A percentile compares a stretch with the other conserved stretches of the same genome.
Evolutionary conservation across 495 filamentous ascomycete species (phyloP).

Genomic region (Lasiosphaeria hispida): DNA sequence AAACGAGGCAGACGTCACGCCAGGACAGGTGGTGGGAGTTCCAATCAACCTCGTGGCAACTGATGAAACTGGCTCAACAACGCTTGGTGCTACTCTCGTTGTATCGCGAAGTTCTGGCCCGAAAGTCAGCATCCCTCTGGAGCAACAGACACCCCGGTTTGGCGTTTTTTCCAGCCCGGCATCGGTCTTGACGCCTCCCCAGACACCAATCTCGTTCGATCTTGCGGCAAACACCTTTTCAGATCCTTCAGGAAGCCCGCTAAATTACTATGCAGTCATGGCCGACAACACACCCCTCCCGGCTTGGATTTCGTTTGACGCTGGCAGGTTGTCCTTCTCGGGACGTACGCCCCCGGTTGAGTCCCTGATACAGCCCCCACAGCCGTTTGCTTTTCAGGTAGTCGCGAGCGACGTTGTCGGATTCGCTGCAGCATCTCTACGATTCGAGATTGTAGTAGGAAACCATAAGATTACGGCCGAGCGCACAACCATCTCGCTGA

Average conservation of each 20-base stretch:
- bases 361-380: slow-evolving; percentile 63
- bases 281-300: slow-evolving; percentile 77
- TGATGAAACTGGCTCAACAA: slow-evolving; percentile 55
- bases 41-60: slow-evolving; percentile 60
- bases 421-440: slow-evolving; percentile 63
- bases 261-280: slow-evolving; percentile 74
- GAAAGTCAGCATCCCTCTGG: slow-evolving; percentile 33
- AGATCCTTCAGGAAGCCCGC: slow-evolving; percentile 18
- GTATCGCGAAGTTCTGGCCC: slow-evolving; percentile 52
- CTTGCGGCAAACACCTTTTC: slow-evolving; percentile 41
- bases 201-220: slow-evolving; percentile 36
- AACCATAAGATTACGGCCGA: slow-evolving; percentile 65
- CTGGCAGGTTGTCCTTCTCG: slow-evolving; percentile 60
- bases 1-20: slow-evolving; percentile 51
- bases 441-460: slow-evolving; percentile 69
- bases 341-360: slow-evolving; percentile 66
- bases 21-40: slow-evolving; percentile 41
- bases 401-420: slow-evolving; percentile 79
- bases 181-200: slow-evolving; percentile 37
- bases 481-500: slow-evolving; percentile 54
- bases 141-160: slow-evolving; percentile 38
- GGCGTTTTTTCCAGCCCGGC: slow-evolving; percentile 41
- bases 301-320: slow-evolving; percentile 80
- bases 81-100: slow-evolving; percentile 59
- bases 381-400: slow-evolving; percentile 68